These are phyloP conservation scores for Nemania diffusa DNA, from an alignment of 2,329 filamentous ascomycete genomes.

Conservation along the genomic window DNA sequence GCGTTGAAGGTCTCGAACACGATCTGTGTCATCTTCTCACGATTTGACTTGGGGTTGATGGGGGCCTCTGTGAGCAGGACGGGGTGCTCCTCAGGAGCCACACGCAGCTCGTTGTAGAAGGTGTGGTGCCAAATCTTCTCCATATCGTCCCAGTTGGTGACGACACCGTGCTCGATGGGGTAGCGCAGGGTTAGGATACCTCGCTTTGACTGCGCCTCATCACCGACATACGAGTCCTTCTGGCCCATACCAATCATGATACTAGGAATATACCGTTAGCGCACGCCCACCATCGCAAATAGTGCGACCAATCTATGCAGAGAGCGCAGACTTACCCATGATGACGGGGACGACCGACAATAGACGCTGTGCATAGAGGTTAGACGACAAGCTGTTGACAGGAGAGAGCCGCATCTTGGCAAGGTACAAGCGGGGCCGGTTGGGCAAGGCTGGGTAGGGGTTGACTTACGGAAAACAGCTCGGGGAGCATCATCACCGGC, in stretches of 20 bases:
- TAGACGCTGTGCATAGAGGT: conserved; percentile 77
- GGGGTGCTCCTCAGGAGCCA: conserved; percentile 99
- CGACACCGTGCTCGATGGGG: conserved; percentile 99
- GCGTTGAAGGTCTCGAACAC: conserved; percentile 99
- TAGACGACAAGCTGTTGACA: conserved; percentile 46
- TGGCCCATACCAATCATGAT: conserved; percentile 99
- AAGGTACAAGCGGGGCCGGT: conserved; percentile 54
- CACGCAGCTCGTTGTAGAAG: conserved; percentile 99
- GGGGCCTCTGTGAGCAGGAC: conserved; percentile 98
- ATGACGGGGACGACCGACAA: conserved; percentile 99
- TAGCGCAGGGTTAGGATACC: conserved; percentile 99
- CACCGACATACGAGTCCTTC: conserved; percentile 99
- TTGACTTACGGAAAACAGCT: conserved; percentile 98
- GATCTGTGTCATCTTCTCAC: conserved; percentile 99
- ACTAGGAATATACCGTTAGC: conserved; percentile 60
- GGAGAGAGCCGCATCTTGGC: conserved; percentile 35
- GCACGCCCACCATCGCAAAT: conserved; percentile 3
- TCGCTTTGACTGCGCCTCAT: conserved; percentile 99
- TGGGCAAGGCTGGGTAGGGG: conserved; percentile 43
- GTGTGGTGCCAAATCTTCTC: conserved; percentile 99
- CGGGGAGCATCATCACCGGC: conserved; percentile 99
- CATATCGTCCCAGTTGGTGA: conserved; percentile 99
- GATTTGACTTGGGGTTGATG: conserved; percentile 99
- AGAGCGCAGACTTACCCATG: conserved; percentile 82
- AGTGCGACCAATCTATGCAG: neutral